These are phyloP conservation scores for Alternaria burnsii DNA, from an alignment of 2,329 filamentous ascomycete genomes.

Conservation along the genomic window DNA sequence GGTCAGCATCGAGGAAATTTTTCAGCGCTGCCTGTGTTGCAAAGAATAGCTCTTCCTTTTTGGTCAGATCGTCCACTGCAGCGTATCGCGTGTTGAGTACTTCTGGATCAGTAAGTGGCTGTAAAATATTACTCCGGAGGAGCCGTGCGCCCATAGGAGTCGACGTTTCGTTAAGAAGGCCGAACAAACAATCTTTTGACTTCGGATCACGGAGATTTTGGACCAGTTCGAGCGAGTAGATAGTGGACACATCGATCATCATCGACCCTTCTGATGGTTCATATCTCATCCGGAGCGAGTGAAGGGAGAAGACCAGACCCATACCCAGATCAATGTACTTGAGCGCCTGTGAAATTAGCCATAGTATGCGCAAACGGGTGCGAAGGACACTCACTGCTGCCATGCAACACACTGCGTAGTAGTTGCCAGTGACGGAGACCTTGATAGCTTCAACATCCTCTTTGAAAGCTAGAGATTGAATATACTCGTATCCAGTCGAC, in stretches of 20 bases:
- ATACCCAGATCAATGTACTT: slow-evolving; percentile 80
- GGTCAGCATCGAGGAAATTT: slow-evolving; percentile 80
- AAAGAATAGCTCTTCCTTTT: slow-evolving; percentile 85
- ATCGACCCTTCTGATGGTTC: slow-evolving; percentile 90
- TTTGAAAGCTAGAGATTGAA: slow-evolving; percentile 79
- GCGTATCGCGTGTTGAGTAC: slow-evolving; percentile 79
- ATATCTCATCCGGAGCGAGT: slow-evolving; percentile 86
- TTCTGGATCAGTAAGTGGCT: slow-evolving; percentile 78
- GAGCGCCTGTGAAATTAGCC: slow-evolving; percentile 66
- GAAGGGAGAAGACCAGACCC: slow-evolving; percentile 72
- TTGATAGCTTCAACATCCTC: slow-evolving; percentile 84
- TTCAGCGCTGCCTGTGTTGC: slow-evolving; percentile 77
- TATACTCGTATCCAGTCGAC: slow-evolving; percentile 75
- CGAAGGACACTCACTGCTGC: slow-evolving; percentile 74
- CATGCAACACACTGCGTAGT: slow-evolving; percentile 84
- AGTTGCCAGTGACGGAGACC: slow-evolving; percentile 81
- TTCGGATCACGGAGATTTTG: slow-evolving; percentile 82
- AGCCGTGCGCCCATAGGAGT: slow-evolving; percentile 90
- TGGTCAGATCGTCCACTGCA: slow-evolving; percentile 81
- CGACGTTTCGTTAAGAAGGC: slow-evolving; percentile 81
- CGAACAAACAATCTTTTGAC: slow-evolving; percentile 84
- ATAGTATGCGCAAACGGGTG: slow-evolving; percentile 3
- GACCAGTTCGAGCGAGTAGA: slow-evolving; percentile 86
- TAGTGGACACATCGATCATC: slow-evolving; percentile 93
- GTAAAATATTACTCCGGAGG: slow-evolving; percentile 84